A percentile compares a stretch with the other conserved stretches of the same genome.
Evolutionary conservation across 164 flowering plant genomes (phyloP).

Genomic region (Buxus sempervirens): DNA sequence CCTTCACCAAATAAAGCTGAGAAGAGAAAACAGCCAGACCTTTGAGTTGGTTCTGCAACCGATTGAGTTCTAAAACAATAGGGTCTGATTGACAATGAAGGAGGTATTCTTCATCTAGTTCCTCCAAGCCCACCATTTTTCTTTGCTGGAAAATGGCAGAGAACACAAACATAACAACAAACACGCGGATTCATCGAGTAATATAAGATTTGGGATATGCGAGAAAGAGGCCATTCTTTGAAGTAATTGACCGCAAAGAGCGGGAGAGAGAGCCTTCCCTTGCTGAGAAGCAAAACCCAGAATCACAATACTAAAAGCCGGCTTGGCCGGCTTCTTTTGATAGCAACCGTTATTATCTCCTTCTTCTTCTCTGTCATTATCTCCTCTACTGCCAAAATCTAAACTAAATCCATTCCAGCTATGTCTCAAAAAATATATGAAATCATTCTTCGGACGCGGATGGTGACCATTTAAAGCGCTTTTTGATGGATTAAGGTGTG

Average conservation of each 20-base stretch:
- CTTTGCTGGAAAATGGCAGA: conserved; percentile 11
- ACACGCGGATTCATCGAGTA: background rate
- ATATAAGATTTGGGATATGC: conserved; percentile 16
- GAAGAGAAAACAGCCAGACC: conserved; percentile 32
- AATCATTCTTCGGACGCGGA: background rate
- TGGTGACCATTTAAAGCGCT: background rate
- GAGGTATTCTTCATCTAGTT: conserved; percentile 27
- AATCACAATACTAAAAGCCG: conserved; percentile 28
- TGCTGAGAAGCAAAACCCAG: conserved; percentile 37
- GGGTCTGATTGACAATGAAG: conserved; percentile 53
- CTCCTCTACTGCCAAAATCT: background rate
- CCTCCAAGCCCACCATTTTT: conserved; percentile 42
- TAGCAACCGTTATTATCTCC: conserved; percentile 31
- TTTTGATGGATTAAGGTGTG: background rate
- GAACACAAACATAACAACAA: conserved; percentile 15
- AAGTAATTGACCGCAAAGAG: conserved; percentile 63
- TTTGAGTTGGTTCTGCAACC: conserved; percentile 71
- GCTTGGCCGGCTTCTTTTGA: conserved; percentile 43
- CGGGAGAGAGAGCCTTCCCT: conserved; percentile 35
- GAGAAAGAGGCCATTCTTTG: conserved; percentile 28
- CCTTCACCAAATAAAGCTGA: background rate
- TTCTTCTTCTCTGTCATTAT: background rate
- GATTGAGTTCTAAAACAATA: conserved; percentile 64
- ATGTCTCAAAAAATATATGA: background rate
- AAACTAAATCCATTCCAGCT: background rate